These are phyloP conservation scores for Trichoderma guizhouense DNA, from an alignment of 2,329 filamentous ascomycete genomes.

Conservation along the genomic window DNA sequence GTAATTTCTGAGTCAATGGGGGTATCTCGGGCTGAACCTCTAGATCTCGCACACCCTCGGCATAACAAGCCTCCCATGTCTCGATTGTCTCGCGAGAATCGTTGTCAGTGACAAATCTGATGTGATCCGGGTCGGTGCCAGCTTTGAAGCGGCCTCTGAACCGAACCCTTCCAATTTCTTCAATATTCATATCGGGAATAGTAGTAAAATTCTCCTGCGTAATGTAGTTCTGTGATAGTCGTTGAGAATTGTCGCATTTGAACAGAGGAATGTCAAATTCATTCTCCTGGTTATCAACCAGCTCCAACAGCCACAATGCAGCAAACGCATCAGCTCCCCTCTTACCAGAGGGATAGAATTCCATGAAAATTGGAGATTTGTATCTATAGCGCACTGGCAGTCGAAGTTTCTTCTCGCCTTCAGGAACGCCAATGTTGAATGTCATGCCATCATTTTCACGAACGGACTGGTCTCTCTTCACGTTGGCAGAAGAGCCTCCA, in stretches of 20 bases:
- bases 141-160: slow-evolving; percentile 84
- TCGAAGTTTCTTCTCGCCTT: slow-evolving; percentile 51
- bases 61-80: slow-evolving; percentile 86
- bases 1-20: slow-evolving; percentile 66
- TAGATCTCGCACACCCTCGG: slow-evolving; percentile 76
- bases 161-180: slow-evolving; percentile 75
- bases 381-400: slow-evolving; percentile 90
- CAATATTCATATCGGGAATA: slow-evolving; percentile 71
- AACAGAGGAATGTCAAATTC: slow-evolving; percentile 88
- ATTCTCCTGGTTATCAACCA: slow-evolving; percentile 74
- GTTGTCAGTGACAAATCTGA: slow-evolving; percentile 79
- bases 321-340: slow-evolving; percentile 72
- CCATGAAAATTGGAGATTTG: slow-evolving; percentile 83
- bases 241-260: slow-evolving; percentile 69
- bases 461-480: slow-evolving; percentile 61
- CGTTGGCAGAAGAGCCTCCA: slow-evolving; percentile 72
- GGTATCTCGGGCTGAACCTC: slow-evolving; percentile 73
- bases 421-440: slow-evolving; percentile 48
- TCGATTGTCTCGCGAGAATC: slow-evolving; percentile 90
- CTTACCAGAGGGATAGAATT: slow-evolving; percentile 70
- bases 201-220: slow-evolving; percentile 70
- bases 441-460: slow-evolving; percentile 53
- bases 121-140: slow-evolving; percentile 83
- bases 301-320: slow-evolving; percentile 78
- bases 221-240: slow-evolving; percentile 89